Evolutionary conservation across 352 stramenopile genomes (phyloP), one percentile per base, ranked within the genome.

Genomic region (Phytophthora chlamydospora): DNA sequence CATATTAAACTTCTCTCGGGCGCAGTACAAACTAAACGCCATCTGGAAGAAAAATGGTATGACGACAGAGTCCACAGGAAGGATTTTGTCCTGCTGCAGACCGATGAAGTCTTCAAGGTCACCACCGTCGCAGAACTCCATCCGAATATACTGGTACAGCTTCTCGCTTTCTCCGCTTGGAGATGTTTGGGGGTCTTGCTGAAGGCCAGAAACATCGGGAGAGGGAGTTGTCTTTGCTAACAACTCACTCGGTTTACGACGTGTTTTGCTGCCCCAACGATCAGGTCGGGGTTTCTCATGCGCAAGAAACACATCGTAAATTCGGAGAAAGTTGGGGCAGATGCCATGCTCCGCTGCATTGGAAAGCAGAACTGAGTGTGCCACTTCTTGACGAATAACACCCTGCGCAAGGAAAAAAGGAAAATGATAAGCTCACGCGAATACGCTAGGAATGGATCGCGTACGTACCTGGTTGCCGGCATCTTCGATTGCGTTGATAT

Each of bases 101-200:
- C 89, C 88, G 27, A 99, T 89, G 50, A 97, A 98, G 38, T 98
- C 83, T 79, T 99, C 97, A 9, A 98, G 67, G 73, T 99, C 97
- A 12, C 97, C 97, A 38, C 95, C 82, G 44, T 93, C 80, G 69
- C 97, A 99, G 11, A 99, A 94, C 68, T 99, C 98, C 97, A 99
- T 99, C 19, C 91, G 83, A 56, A 99, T 99, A 68, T 98, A 99
- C 77, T 99, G 97, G 63, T 87, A 98, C 29, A 92, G 48, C 3
- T 52, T 45, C 24, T 71, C 39, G 17, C 16, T 49, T 38, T 68
- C 43, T 12, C 51, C 45, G 27, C 27, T 58, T 19, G 39, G 35
- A 41, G 41, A 16, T 38, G n/a, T 29, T 19, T 29, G 5, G 44
- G 17, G 10, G 19, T 66, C 16, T 42, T 60, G 17, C n/a, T 51